Conservation (phyloP, 345 rosid species). For the Salix exigua region DNA sequence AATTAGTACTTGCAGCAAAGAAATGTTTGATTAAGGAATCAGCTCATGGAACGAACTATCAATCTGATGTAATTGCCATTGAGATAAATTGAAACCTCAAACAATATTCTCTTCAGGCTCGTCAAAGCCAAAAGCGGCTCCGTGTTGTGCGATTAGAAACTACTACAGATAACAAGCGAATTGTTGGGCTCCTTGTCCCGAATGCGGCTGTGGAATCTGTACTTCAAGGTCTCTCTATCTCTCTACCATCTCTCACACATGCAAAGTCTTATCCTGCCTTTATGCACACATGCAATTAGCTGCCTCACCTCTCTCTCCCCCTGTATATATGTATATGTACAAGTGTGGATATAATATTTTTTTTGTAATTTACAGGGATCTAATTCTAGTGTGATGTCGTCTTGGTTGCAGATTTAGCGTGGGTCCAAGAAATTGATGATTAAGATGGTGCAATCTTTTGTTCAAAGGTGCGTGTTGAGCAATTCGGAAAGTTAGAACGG, state of each 20-base stretch:
- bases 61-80: neutral
- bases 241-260: constrained; percentile 3
- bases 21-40: neutral
- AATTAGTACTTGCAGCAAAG: neutral
- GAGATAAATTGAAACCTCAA: constrained; percentile 5
- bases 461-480: no score
- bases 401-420: constrained; percentile 69
- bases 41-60: neutral
- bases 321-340: fast-evolving
- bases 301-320: neutral
- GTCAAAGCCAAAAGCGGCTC: constrained; percentile 78
- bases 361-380: neutral
- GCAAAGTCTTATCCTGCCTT: neutral
- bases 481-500: no score
- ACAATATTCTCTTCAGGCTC: constrained; percentile 48
- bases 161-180: constrained; percentile 65
- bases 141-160: constrained; percentile 89
- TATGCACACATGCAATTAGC: neutral
- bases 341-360: neutral
- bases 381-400: neutral
- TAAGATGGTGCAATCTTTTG: constrained; percentile 23
- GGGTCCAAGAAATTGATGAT: constrained; percentile 92
- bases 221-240: constrained; percentile 63
- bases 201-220: constrained; percentile 89
- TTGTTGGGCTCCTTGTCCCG: constrained; percentile 88